Conservation (phyloP, 2,329 filamentous ascomycete genomes). For the Dactylellina parvicollis region DNA sequence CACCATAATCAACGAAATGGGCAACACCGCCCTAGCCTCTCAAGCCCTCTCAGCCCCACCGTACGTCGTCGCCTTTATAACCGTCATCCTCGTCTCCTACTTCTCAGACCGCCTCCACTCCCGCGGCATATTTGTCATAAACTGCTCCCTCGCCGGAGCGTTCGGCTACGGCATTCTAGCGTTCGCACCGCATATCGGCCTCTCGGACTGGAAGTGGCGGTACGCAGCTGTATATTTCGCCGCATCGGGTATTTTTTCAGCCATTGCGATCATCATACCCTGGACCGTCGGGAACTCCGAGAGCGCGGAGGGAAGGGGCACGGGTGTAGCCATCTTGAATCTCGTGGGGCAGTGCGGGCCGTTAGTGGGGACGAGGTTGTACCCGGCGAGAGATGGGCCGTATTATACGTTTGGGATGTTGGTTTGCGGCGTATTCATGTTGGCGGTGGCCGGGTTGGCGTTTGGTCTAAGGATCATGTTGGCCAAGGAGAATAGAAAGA, state of each 20-base stretch:
- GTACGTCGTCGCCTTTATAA: slow-evolving; percentile 73
- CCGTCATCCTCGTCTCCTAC: slow-evolving; percentile 71
- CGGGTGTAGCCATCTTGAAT: slow-evolving; percentile 73
- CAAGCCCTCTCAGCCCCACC: slow-evolving; percentile 78
- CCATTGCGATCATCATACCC: slow-evolving; percentile 75
- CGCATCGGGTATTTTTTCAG: slow-evolving; percentile 72
- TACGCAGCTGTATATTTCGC: slow-evolving; percentile 67
- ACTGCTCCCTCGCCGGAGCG: slow-evolving; percentile 69
- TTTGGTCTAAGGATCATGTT: slow-evolving; percentile 68
- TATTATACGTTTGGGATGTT: slow-evolving; percentile 73
- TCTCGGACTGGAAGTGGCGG: slow-evolving; percentile 59
- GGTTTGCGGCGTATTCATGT: slow-evolving; percentile 72
- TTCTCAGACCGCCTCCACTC: slow-evolving; percentile 74
- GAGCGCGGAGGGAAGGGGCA: slow-evolving; percentile 73
- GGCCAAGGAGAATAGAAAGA: slow-evolving; percentile 65
- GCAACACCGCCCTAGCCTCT: slow-evolving; percentile 72
- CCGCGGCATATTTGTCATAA: slow-evolving; percentile 70
- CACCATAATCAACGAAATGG: slow-evolving; percentile 73
- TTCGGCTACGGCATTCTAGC: slow-evolving; percentile 74
- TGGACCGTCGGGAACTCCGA: slow-evolving; percentile 78
- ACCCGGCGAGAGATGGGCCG: slow-evolving; percentile 66
- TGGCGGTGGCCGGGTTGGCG: slow-evolving; percentile 69
- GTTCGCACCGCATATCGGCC: slow-evolving; percentile 62
- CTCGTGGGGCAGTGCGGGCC: slow-evolving; percentile 74
- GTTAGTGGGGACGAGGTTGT: slow-evolving; percentile 72